Base-by-base conservation (phyloP, 306 rosid species). In the Spatholobus suberectus region DNA sequence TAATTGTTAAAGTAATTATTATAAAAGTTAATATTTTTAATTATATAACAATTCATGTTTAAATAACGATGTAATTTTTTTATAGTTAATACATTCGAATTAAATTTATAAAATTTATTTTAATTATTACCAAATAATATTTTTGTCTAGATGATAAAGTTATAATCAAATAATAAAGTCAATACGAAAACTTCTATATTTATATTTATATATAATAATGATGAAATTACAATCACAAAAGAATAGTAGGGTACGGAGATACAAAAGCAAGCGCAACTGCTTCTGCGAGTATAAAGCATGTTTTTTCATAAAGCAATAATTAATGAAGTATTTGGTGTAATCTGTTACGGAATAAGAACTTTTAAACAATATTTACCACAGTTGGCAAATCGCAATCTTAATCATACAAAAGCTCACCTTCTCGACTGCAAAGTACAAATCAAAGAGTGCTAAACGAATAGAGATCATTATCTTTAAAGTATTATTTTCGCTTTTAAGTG, bases 391-490 rank as follows among this genome's bases (percentile, higher is more conserved):
- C 77, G 75, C 41, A 40, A 26, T 54, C 81, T 68, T 79, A 84
- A 77, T 84, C 79, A 84, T 87, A 74, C 74, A 47, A 58, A 86
- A 59, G 27, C 24, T 37, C 35, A 49, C 76, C 68, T 41, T 77
- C 38, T 69, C 23, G 65, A 37, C 61, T 21, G 51, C 18, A 55
- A 73, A 43, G 41, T 67, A 35, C 27, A 65, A 32, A 73, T 55
- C 9, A 37, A 81, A 58, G 75, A 61, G 54, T 38, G 29, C 49
- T 34, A 62, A 78, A 71, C 52, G n/a, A n/a, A n/a, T n/a, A n/a
- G n/a, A n/a, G n/a, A n/a, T n/a, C n/a, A n/a, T n/a, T n/a, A n/a
- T n/a, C n/a, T n/a, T n/a, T n/a, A n/a, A n/a, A n/a, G n/a, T n/a
- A n/a, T n/a, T n/a, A n/a, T n/a, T n/a, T n/a, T n/a, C n/a, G n/a